Conservation (phyloP, 2,329 filamentous ascomycete genomes). For the Verticillium dahliae region DNA sequence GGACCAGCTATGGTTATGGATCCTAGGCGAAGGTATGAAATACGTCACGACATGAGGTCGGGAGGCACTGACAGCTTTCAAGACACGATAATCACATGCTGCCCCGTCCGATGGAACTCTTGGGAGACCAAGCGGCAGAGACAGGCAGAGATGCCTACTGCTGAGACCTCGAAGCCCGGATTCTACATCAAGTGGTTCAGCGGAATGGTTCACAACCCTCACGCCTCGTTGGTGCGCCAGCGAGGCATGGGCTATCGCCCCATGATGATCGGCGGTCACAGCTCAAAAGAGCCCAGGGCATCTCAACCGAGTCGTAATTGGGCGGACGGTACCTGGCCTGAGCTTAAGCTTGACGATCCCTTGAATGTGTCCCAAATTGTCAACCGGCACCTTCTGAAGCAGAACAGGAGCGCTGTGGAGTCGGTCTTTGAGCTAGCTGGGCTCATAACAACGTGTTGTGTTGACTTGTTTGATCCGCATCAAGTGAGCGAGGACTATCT, state of each 20-base stretch:
- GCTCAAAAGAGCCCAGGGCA: slow-evolving; percentile 25
- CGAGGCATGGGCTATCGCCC: neutral
- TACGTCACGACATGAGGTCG: slow-evolving; percentile 8
- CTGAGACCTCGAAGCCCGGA: neutral
- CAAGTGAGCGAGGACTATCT: neutral
- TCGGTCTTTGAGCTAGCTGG: slow-evolving; percentile 6
- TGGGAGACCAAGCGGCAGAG: neutral
- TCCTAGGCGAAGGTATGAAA: slow-evolving; percentile 24
- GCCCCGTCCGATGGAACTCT: slow-evolving; percentile 25
- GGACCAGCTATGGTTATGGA: slow-evolving; percentile 32
- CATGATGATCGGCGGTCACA: neutral
- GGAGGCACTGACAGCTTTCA: slow-evolving; percentile 8
- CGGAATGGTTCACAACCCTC: neutral
- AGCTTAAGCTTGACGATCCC: slow-evolving; percentile 1
- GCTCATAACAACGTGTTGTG: slow-evolving; percentile 5
- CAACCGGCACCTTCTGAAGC: slow-evolving; percentile 15
- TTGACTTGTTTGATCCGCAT: slow-evolving; percentile 7
- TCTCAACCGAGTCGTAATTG: slow-evolving; percentile 15
- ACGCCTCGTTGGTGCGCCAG: neutral
- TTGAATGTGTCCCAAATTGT: slow-evolving; percentile 28
- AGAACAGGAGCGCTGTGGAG: neutral
- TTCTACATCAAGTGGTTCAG: neutral
- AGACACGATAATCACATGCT: slow-evolving; percentile 31
- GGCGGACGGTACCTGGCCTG: slow-evolving; percentile 3
- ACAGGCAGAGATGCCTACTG: neutral